Percentiles rank a stretch among this genome's conserved stretches.
These are phyloP conservation scores for Teunomyces pallodes DNA, from an alignment of 805 yeast genomes.

Conservation along the genomic window DNA sequence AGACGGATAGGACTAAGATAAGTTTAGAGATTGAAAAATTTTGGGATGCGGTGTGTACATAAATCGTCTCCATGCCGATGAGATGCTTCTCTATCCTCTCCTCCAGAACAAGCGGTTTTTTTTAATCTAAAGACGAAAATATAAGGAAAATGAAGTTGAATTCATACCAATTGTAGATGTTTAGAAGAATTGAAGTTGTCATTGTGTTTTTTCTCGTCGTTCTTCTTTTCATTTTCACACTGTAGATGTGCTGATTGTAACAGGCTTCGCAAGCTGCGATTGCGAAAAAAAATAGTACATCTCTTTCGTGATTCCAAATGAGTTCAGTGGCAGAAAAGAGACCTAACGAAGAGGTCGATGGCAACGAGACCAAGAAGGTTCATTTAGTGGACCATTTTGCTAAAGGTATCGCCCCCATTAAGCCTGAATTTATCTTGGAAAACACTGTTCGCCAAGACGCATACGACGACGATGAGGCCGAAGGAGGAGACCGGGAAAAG, in stretches of 20 bases:
- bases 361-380: conserved; percentile 16
- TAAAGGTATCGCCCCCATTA: conserved; percentile 75
- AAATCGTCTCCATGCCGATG: background rate
- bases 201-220: no score
- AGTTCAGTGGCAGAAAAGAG: conserved; percentile 12
- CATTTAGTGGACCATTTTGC: conserved; percentile 22
- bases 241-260: background rate
- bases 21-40: background rate
- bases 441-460: conserved; percentile 43
- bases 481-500: conserved; percentile 38
- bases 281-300: background rate
- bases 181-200: background rate
- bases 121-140: background rate
- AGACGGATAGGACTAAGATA: background rate
- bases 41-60: conserved; percentile 2
- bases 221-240: background rate
- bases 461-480: conserved; percentile 45
- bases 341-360: conserved; percentile 14
- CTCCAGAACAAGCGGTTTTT: no score
- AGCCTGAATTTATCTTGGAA: conserved; percentile 61
- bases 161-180: background rate
- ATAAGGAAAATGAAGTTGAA: background rate
- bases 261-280: background rate
- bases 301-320: background rate
- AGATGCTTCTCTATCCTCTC: background rate